phyloP scores from a whole-genome alignment of 2,329 filamentous ascomycete species.

The Calonectria multiphialidica region DNA sequence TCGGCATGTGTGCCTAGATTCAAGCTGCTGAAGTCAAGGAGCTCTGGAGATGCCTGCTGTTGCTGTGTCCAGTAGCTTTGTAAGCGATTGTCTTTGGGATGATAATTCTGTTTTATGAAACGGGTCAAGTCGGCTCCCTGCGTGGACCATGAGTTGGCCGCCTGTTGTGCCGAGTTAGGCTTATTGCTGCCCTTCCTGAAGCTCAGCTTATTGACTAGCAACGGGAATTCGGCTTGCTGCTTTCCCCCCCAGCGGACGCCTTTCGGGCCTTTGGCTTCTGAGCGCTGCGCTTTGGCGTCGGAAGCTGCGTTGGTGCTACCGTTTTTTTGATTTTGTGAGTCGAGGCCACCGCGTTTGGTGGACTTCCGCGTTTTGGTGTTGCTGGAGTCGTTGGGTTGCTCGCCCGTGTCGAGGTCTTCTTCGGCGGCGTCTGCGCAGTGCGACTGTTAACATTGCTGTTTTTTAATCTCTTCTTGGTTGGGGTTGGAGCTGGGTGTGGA shows the following conservation, averaged over 20 bases:
- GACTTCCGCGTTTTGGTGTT: constrained; percentile 34
- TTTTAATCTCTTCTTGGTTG: constrained; percentile 39
- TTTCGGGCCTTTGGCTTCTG: constrained; percentile 24
- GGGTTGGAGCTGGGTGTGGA: constrained; percentile 37
- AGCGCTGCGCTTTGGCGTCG: constrained; percentile 18
- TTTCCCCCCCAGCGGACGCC: constrained; percentile 8
- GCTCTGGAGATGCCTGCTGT: background rate
- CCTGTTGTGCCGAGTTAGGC: background rate
- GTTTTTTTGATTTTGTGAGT: constrained; percentile 42
- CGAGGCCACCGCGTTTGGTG: constrained; percentile 19
- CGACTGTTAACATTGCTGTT: constrained; percentile 49
- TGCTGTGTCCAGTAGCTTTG: background rate
- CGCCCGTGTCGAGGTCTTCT: constrained; percentile 32
- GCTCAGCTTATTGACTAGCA: background rate
- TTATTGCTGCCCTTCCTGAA: constrained; percentile 1
- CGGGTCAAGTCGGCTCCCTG: constrained; percentile 14
- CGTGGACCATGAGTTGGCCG: background rate
- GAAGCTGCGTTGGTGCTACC: constrained; percentile 15
- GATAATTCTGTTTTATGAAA: constrained; percentile 32
- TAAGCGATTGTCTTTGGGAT: constrained; percentile 2
- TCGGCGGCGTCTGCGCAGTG: constrained; percentile 46
- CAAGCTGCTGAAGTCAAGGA: constrained; percentile 24
- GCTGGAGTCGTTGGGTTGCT: constrained; percentile 29
- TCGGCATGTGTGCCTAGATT: constrained; percentile 73
- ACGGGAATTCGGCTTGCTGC: constrained; percentile 7